Evolutionary conservation across 2,329 filamentous ascomycete species (phyloP).

Genomic region (Mollisia scopiformis): DNA sequence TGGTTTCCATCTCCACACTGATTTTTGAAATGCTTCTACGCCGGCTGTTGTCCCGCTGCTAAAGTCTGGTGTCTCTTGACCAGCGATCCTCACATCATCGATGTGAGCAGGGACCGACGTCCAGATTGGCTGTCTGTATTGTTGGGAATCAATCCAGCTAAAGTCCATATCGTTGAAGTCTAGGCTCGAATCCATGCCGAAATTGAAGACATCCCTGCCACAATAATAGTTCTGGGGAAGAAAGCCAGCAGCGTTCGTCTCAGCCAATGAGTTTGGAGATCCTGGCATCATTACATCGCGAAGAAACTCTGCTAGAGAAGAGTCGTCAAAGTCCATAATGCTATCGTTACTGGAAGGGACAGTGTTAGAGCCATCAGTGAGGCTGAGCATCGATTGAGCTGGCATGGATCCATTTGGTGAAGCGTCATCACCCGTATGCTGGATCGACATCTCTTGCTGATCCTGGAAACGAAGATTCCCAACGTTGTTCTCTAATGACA

Average conservation of each 20-base stretch:
- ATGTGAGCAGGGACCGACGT: not conserved
- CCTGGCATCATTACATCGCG: not conserved
- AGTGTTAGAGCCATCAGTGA: not conserved
- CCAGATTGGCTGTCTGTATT: constrained; percentile 1
- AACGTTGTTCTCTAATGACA: not conserved
- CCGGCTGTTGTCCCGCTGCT: constrained; percentile 6
- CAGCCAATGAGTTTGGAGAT: not conserved
- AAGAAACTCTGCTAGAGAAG: constrained; percentile 16
- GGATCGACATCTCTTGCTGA: not conserved
- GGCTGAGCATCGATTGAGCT: not conserved
- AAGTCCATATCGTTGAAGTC: constrained; percentile 23
- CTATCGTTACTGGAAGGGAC: not conserved
- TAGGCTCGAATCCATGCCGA: constrained; percentile 20
- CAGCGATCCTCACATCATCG: not conserved
- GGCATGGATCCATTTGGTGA: not conserved
- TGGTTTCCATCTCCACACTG: constrained; percentile 21
- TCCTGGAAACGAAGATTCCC: not conserved
- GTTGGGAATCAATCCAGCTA: constrained; percentile 14
- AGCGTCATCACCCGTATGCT: not conserved
- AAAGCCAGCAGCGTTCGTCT: not conserved
- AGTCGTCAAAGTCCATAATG: constrained; percentile 16
- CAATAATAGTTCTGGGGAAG: not conserved
- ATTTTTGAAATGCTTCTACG: constrained; percentile 19
- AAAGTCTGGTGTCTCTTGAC: constrained; percentile 3
- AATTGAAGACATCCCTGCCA: constrained; percentile 19